A percentile compares a stretch with the other conserved stretches of the same genome.
Conservation (phyloP, 306 rosid genomes). For the Astragalus membranaceus region DNA sequence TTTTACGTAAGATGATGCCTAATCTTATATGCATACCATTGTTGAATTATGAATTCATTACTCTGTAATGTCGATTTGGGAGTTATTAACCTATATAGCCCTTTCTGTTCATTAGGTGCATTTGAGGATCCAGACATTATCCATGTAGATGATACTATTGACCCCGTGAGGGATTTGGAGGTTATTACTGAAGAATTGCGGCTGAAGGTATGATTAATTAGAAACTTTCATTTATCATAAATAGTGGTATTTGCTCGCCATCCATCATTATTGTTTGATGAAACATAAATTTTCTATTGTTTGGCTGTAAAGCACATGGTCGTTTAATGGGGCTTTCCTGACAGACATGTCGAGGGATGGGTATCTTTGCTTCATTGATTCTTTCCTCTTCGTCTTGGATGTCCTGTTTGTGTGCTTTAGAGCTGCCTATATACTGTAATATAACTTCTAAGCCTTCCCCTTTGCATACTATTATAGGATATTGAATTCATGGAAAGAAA, state of each 20-base stretch:
- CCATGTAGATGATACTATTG: constrained; percentile 90
- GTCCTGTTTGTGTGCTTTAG: background rate
- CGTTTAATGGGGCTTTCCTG: background rate
- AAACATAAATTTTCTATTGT: background rate
- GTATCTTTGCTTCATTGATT: background rate
- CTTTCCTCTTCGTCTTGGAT: background rate
- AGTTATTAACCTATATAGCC: background rate
- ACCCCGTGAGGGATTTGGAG: constrained; percentile 97
- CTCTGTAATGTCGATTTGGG: background rate
- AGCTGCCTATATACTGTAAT: constrained; percentile 6
- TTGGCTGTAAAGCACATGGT: too few species aligned
- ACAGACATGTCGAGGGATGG: background rate
- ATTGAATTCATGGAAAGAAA: constrained; percentile 79
- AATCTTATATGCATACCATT: background rate
- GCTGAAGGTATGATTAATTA: constrained; percentile 53
- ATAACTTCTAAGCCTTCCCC: constrained; percentile 3
- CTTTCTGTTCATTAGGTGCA: constrained; percentile 56
- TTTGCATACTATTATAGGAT: constrained; percentile 43
- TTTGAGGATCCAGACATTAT: constrained; percentile 97
- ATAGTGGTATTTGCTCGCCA: background rate
- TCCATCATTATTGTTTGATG: background rate
- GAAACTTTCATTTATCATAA: background rate
- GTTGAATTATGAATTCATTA: background rate
- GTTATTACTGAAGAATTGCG: constrained; percentile 77
- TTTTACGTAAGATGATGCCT: constrained; percentile 71